Base-by-base conservation (phyloP, 2,329 filamentous ascomycete genomes). In the Ceratocystis diversiconidia region DNA sequence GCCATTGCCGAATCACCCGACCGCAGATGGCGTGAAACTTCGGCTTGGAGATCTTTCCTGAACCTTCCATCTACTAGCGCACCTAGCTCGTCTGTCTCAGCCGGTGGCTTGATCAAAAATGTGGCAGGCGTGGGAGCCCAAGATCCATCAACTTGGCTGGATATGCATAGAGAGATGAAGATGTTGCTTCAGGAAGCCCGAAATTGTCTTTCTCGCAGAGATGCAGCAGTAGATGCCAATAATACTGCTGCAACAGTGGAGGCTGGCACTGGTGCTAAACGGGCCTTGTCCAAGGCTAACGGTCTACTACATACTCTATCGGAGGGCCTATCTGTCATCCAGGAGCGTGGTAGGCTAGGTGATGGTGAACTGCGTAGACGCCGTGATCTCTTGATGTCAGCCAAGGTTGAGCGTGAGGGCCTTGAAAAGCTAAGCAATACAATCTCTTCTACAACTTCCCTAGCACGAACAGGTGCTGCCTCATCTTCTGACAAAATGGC, bases 111-210 rank as follows among this genome's bases (percentile, higher is more conserved):
- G 69, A 73, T 77, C 30, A 73, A 74, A 52, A 59, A 52, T 15
- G 79, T 73, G 50, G 73, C 75, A 25, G 71, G 73, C 4, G 71
- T 71, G 12, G 74, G 73, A 25, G 79, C 81, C 1, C 77, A 78
- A 15, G 85, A 87, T 71, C 85, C 85, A 1, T 81, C 81, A 2
- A 85, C 86, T 1, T 94, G 90, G 89, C 75, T 92, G 30, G 89
- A 92, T 72, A 79, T 89, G 65, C 85, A 91, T 72, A 77, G 83
- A 30, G 87, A 91, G 71, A 79, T 92, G 75, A 92, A 91, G 75
- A 78, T 79, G 17, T 80, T 83, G 69, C 79, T 94, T 36, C 85
- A 89, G 71, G 82, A 87, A 69, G 85, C 85, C 7, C 75, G 86
- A 19, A 77, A 84, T 68, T 82, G 81, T 72, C 76, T 90, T n/a